A percentile compares a stretch with the other conserved stretches of the same genome.
Evolutionary conservation across 805 yeast species (phyloP).

Genomic region (Alloascoidea hylecoeti): DNA sequence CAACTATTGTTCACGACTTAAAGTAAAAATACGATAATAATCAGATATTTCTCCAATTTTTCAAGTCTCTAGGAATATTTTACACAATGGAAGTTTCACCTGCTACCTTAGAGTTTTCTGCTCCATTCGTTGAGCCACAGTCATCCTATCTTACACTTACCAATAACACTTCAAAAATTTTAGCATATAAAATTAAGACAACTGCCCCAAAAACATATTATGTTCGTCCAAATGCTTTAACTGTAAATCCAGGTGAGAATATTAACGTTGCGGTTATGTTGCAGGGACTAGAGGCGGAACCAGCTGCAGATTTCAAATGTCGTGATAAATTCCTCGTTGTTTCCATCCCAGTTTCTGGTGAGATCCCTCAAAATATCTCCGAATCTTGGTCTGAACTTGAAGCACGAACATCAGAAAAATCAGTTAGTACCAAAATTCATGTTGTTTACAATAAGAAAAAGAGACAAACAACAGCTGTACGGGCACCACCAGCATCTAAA

Average conservation of each 20-base stretch:
- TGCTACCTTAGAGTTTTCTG: constrained; percentile 50
- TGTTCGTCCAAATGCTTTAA: constrained; percentile 89
- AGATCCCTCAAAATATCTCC: too few relatives aligned
- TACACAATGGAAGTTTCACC: constrained; percentile 61
- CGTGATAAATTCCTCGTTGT: constrained; percentile 89
- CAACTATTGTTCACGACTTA: too few relatives aligned
- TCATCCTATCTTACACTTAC: constrained; percentile 8
- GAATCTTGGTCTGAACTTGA: too few relatives aligned
- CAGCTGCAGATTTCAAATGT: constrained; percentile 60
- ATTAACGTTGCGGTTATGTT: constrained; percentile 49
- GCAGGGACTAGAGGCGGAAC: constrained; percentile 71
- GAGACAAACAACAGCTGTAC: too few relatives aligned
- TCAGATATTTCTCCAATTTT: too few relatives aligned
- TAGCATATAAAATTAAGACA: constrained; percentile 93
- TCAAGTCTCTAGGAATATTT: too few relatives aligned
- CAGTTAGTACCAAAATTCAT: too few relatives aligned
- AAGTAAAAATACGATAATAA: too few relatives aligned
- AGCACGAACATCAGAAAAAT: too few relatives aligned
- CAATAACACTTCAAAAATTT: constrained; percentile 43
- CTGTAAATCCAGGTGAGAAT: constrained; percentile 60
- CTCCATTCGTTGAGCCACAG: not conserved
- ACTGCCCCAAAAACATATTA: constrained; percentile 89
- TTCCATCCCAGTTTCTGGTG: constrained; percentile 74
- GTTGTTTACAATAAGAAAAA: too few relatives aligned
- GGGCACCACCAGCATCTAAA: too few relatives aligned